Percentiles rank a stretch among this genome's conserved stretches.
These are phyloP conservation scores for Nitzschia sp. DNA, from an alignment of 108 stramenopile species.

Conservation along the genomic window DNA sequence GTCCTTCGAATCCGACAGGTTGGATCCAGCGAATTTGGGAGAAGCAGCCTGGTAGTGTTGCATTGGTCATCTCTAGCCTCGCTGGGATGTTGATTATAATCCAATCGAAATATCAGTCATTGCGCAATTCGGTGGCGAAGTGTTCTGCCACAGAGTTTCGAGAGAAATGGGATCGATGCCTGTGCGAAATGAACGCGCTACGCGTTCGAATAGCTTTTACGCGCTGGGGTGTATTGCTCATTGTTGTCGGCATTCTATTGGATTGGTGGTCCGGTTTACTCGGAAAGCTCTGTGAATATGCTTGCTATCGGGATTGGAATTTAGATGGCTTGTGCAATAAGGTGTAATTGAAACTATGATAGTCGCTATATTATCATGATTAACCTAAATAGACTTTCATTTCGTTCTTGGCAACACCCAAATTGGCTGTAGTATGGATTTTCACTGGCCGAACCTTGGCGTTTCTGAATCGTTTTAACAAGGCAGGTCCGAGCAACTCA, in stretches of 20 bases:
- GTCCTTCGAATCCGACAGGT: background rate
- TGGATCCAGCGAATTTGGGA: background rate
- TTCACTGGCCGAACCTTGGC: conserved; percentile 34
- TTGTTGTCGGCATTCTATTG: background rate
- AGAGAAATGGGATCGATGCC: background rate
- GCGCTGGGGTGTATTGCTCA: background rate
- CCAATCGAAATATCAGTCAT: background rate
- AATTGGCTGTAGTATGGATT: background rate
- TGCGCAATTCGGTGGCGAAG: background rate
- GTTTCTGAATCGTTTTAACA: conserved; percentile 29
- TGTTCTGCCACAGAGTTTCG: background rate
- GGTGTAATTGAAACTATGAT: too few species aligned
- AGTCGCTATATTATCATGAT: too few species aligned
- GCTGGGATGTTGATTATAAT: background rate
- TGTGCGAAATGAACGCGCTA: background rate
- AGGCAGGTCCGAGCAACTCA: conserved; percentile 35
- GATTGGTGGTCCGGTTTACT: background rate
- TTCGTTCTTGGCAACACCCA: background rate
- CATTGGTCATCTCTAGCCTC: background rate
- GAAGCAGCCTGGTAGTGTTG: background rate
- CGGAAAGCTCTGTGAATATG: too few species aligned
- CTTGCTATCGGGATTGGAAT: too few species aligned
- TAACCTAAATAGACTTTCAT: background rate
- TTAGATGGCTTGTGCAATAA: too few species aligned
- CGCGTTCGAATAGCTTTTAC: background rate